A percentile compares a stretch with the other conserved stretches of the same genome.
phyloP scores from a whole-genome alignment of 2,329 filamentous ascomycete species.

The Coniochaeta ligniaria region DNA sequence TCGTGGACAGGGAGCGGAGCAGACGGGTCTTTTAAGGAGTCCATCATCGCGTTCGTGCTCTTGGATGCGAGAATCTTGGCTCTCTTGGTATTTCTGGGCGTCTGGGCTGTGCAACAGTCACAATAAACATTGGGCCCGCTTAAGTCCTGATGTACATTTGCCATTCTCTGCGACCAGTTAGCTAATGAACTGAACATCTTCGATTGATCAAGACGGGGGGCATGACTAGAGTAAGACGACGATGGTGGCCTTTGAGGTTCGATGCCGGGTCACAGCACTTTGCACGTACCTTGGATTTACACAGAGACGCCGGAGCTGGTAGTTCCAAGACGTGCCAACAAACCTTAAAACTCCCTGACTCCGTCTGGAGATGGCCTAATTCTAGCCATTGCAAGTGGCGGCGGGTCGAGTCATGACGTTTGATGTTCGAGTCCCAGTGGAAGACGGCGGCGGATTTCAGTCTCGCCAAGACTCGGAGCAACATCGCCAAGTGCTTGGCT shows the following conservation, averaged over 20 bases:
- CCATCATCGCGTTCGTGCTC: not conserved
- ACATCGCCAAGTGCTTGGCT: constrained; percentile 1
- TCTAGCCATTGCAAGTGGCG: not conserved
- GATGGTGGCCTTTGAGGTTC: not conserved
- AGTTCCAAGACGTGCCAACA: too few species aligned
- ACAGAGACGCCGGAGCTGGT: too few species aligned
- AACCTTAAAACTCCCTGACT: too few species aligned
- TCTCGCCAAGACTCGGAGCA: not conserved
- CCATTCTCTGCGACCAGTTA: not conserved
- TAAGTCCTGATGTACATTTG: not conserved
- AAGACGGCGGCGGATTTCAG: not conserved
- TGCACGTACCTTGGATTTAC: too few species aligned
- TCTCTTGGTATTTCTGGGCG: not conserved
- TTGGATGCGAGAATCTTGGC: not conserved
- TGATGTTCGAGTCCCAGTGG: not conserved
- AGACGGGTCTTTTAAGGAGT: not conserved
- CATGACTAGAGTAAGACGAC: too few species aligned
- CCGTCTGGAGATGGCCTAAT: not conserved
- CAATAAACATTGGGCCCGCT: not conserved
- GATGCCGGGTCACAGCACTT: too few species aligned
- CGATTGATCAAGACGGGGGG: not conserved
- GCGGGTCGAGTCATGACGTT: not conserved
- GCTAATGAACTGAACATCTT: not conserved
- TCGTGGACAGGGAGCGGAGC: not conserved
- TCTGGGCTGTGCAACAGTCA: not conserved